phyloP scores from a whole-genome alignment of 768 basidiomycete species.

The Porphyrellus cyaneotinctus region DNA sequence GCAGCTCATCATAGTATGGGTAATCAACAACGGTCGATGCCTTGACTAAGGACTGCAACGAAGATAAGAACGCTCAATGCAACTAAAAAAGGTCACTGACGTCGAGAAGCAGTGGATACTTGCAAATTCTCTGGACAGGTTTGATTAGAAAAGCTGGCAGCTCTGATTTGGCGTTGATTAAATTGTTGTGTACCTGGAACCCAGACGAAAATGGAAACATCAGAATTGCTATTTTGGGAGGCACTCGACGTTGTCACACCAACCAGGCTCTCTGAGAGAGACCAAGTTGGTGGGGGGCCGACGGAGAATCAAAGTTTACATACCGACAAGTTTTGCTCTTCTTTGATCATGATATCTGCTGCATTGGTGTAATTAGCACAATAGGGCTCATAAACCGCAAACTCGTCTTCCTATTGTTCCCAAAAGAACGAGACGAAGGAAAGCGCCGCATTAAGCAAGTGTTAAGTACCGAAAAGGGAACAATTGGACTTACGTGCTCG shows the following conservation, averaged over 20 bases:
- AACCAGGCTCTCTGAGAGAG: slow-evolving; percentile 19
- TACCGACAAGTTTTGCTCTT: slow-evolving; percentile 83
- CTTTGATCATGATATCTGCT: slow-evolving; percentile 76
- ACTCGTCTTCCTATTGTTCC: slow-evolving; percentile 88
- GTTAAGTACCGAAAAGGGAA: slow-evolving; percentile 10
- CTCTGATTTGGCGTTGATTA: slow-evolving; percentile 89
- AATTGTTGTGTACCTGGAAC: slow-evolving; percentile 65
- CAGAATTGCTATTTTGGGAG: slow-evolving; percentile 20
- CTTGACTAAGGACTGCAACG: slow-evolving; percentile 65
- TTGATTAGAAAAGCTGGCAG: slow-evolving; percentile 97
- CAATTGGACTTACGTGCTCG: slow-evolving; percentile 58
- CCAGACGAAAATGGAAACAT: slow-evolving; percentile 8
- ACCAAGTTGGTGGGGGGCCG: slow-evolving; percentile 3
- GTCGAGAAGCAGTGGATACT: slow-evolving; percentile 92
- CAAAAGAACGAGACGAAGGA: slow-evolving; percentile 30
- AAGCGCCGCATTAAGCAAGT: slow-evolving; percentile 37
- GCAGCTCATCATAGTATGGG: slow-evolving; percentile 74
- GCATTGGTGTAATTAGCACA: slow-evolving; percentile 93
- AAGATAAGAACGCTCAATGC: slow-evolving; percentile 7
- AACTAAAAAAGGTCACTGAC: slow-evolving; percentile 43
- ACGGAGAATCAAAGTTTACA: slow-evolving; percentile 33
- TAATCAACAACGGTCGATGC: slow-evolving; percentile 60
- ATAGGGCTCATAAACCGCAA: slow-evolving; percentile 94
- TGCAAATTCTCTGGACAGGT: slow-evolving; percentile 97
- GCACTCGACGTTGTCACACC: slow-evolving; percentile 23